Conservation (phyloP, 176 grass and related monocot species). For the Oryza glaberrima region DNA sequence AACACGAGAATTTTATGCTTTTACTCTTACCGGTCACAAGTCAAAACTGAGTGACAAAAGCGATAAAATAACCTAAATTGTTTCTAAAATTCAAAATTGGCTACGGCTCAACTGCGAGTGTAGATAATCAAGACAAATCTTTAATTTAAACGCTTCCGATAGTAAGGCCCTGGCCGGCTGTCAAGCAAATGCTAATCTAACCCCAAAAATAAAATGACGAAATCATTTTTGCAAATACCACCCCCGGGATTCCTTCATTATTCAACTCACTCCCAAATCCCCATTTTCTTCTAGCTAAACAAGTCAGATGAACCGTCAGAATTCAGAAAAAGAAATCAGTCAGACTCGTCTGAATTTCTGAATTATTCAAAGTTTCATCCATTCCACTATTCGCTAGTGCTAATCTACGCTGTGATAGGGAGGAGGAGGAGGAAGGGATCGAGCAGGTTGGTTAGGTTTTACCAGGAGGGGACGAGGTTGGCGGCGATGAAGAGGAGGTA, state of each 20-base stretch:
- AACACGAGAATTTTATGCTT: no score
- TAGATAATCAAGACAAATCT: background rate
- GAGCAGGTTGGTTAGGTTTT: background rate
- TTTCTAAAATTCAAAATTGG: no score
- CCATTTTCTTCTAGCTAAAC: background rate
- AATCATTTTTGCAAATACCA: background rate
- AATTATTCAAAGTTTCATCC: background rate
- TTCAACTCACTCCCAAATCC: background rate
- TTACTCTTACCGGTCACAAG: no score
- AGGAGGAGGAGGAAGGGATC: background rate
- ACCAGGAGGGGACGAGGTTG: slow-evolving; percentile 85
- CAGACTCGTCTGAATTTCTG: background rate
- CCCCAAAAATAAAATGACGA: no score
- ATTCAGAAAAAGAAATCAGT: background rate
- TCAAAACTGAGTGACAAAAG: no score
- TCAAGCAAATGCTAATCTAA: background rate
- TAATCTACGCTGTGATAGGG: background rate
- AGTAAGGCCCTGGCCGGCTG: background rate
- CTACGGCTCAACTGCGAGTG: no score
- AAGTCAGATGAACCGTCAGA: background rate
- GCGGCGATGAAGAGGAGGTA: slow-evolving; percentile 92
- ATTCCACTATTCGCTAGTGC: background rate
- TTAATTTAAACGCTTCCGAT: background rate
- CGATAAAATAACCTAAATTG: no score
- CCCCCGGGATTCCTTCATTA: background rate